Evolutionary conservation across 352 stramenopile species (phyloP), one percentile per base, ranked within the genome.

Genomic region (Phytopythium helicoides): DNA sequence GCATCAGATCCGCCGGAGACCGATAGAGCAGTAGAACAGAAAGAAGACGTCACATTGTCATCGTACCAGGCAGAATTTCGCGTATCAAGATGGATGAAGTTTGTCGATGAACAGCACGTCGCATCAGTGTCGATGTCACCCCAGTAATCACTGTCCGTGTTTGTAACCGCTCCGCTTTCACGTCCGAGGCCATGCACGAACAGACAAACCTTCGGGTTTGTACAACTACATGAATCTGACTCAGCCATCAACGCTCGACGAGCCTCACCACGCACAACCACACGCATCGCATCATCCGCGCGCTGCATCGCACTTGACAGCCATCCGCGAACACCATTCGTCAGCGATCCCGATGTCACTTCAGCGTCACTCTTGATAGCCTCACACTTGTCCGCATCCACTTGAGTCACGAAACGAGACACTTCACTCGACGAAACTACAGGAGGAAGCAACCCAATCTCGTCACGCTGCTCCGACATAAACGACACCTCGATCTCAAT

Each of bases 31-130:
- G 58, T 58, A 7, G 54, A 31, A 35, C 66, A 75, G 12, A 71
- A 47, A 16, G 55, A 39, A 7, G 58, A 36, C 0, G 65, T 53
- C 4, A 71, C 28, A 12, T 19, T 42, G 34, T 57, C 56, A 36
- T 64, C 47, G 46, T 62, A 53, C 66, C 66, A 75, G n/a, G 57
- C 52, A 18, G 31, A 42, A 26, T 49, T 62, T 10, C 28, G 54
- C 14, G 61, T 69, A 31, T 75, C 66, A 4, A 66, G 42, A 33
- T 62, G 61, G 3, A 66, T 54, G 53, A 75, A 75, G 38, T 66
- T 64, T 25, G 54, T 60, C 12, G 35, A 61, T 10, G 66, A 69
- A 52, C 66, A 75, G 58, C 66, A 75, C 39, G 67, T 52, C 5
- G 60, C 56, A 12, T 72, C 41, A 16, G 41, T 41, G 12, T 67